Conservation (phyloP, 106 monocot genomes). For the Phalaenopsis aphrodite region DNA sequence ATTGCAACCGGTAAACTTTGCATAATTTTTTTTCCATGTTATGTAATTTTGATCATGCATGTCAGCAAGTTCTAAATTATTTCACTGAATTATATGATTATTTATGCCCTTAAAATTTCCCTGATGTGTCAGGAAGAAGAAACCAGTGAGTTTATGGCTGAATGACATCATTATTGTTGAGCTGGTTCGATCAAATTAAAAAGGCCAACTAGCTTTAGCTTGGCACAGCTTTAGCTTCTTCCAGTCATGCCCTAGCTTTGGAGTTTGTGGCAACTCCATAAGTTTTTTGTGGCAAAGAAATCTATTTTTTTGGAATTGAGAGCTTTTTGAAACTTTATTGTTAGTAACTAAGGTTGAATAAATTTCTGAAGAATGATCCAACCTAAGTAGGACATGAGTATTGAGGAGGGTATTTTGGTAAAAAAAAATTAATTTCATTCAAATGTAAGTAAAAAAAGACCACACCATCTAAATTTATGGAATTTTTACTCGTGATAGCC, state of each 20-base stretch:
- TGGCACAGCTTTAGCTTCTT: background rate
- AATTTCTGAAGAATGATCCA: too few relatives aligned
- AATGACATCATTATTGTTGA: background rate
- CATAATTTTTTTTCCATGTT: conserved; percentile 1
- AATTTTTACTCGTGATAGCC: too few relatives aligned
- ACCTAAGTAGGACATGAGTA: too few relatives aligned
- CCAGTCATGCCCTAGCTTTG: background rate
- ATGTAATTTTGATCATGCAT: conserved; percentile 4
- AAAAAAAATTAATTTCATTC: too few relatives aligned
- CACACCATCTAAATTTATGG: too few relatives aligned
- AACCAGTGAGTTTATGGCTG: background rate
- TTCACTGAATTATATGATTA: conserved; percentile 7
- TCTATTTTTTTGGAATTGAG: too few relatives aligned
- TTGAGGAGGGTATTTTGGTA: too few relatives aligned
- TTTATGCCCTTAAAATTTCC: background rate
- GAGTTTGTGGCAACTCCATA: background rate
- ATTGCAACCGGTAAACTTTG: conserved; percentile 59
- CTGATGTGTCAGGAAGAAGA: background rate
- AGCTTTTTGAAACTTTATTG: too few relatives aligned
- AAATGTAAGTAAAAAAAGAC: too few relatives aligned
- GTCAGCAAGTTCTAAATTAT: background rate
- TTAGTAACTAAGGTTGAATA: too few relatives aligned
- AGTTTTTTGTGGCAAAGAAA: too few relatives aligned
- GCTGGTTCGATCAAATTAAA: background rate
- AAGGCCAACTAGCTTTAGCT: too few relatives aligned